These are phyloP conservation scores for Scedosporium minutisporum DNA, from an alignment of 2,329 filamentous ascomycete species.

Conservation along the genomic window DNA sequence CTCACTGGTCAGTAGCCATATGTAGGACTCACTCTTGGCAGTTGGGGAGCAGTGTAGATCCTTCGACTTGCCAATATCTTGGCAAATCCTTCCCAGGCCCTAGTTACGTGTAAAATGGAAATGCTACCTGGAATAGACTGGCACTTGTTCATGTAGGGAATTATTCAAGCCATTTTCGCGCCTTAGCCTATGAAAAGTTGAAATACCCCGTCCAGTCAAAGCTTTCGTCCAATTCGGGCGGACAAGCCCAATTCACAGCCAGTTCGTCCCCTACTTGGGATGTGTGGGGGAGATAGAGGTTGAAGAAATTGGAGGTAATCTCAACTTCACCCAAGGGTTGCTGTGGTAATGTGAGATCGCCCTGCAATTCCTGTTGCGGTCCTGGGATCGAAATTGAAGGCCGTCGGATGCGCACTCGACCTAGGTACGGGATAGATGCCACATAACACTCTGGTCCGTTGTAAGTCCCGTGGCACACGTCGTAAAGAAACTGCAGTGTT, in stretches of 20 bases:
- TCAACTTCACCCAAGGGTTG: neutral
- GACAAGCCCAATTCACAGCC: neutral
- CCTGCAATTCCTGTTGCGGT: neutral
- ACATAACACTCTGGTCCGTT: slow-evolving; percentile 20
- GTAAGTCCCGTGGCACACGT: slow-evolving; percentile 15
- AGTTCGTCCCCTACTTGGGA: neutral
- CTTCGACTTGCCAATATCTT: too few species aligned
- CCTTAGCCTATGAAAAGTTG: neutral
- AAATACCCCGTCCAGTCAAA: neutral
- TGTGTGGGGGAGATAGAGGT: neutral
- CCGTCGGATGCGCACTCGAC: slow-evolving; percentile 16
- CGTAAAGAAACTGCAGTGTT: slow-evolving; percentile 27
- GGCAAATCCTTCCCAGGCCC: too few species aligned
- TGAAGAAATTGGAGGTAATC: neutral
- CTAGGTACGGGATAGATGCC: slow-evolving; percentile 34
- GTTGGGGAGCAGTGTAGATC: too few species aligned
- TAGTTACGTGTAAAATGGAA: too few species aligned
- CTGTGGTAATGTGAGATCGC: neutral
- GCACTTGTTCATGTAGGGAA: too few species aligned
- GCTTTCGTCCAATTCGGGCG: neutral
- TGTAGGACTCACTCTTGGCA: too few species aligned
- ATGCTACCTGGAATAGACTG: neutral
- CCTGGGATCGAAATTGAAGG: neutral
- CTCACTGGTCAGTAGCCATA: too few species aligned
- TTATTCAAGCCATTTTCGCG: neutral